Conservation (phyloP, 139 green algal genomes). For the Limnomonas spitsbergensis region DNA sequence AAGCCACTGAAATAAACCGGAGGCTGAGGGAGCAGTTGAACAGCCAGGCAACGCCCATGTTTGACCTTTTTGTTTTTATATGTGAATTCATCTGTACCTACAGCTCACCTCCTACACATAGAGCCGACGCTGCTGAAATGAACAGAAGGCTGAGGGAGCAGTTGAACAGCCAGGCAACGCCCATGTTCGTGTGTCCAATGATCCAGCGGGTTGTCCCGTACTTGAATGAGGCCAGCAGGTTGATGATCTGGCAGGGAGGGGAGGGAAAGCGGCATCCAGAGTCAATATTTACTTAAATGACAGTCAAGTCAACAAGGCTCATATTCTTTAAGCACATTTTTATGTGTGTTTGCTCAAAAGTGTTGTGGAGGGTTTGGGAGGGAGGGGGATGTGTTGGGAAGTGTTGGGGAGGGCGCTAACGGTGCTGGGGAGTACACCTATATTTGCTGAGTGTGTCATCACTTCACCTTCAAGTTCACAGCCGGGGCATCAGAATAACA, state of each 20-base stretch:
- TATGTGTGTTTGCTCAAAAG: neutral
- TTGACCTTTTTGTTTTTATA: too few relatives aligned
- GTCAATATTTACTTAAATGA: neutral
- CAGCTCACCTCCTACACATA: constrained; percentile 70
- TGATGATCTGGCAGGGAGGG: constrained; percentile 48
- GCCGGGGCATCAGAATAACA: too few relatives aligned
- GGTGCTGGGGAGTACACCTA: too few relatives aligned
- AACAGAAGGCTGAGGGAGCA: constrained; percentile 56
- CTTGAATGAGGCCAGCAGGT: constrained; percentile 59
- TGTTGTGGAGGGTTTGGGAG: neutral
- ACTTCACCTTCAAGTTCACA: too few relatives aligned
- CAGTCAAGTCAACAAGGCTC: neutral
- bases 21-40: constrained; percentile 72
- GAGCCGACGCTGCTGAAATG: constrained; percentile 58
- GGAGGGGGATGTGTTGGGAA: neutral
- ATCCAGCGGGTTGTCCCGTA: constrained; percentile 65
- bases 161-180: constrained; percentile 81
- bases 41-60: constrained; percentile 70
- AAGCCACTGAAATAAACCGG: constrained; percentile 60
- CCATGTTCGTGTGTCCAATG: constrained; percentile 47
- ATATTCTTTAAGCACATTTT: neutral
- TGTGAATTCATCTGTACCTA: too few relatives aligned
- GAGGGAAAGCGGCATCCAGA: neutral
- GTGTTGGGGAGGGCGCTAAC: too few relatives aligned
- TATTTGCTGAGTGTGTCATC: too few relatives aligned